These are phyloP conservation scores for Podosphaera leucotricha DNA, from an alignment of 2,329 filamentous ascomycete species.

Conservation along the genomic window DNA sequence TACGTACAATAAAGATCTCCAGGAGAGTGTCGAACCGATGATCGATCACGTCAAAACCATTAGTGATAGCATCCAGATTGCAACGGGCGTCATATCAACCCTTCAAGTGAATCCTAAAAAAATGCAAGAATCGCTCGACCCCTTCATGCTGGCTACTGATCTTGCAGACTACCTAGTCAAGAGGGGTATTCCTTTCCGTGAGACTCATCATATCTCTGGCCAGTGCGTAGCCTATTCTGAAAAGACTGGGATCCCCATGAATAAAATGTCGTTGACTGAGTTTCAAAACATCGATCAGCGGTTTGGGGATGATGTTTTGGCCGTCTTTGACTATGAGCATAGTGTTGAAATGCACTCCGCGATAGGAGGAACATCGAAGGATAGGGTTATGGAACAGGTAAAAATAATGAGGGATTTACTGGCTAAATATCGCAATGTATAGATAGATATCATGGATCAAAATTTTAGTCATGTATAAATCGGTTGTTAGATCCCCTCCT, in stretches of 20 bases:
- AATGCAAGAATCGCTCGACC: slow-evolving; percentile 58
- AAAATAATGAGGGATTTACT: slow-evolving; percentile 21
- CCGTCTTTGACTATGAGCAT: slow-evolving; percentile 57
- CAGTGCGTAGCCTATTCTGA: slow-evolving; percentile 51
- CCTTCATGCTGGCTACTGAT: slow-evolving; percentile 61
- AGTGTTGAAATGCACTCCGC: slow-evolving; percentile 60
- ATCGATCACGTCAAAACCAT: slow-evolving; percentile 67
- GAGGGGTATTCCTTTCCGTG: slow-evolving; percentile 47
- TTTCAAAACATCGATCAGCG: slow-evolving; percentile 42
- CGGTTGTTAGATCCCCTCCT: no score
- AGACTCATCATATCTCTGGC: slow-evolving; percentile 59
- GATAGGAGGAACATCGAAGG: slow-evolving; percentile 55
- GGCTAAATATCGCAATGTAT: not conserved
- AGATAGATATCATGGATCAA: no score
- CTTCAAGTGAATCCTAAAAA: slow-evolving; percentile 44
- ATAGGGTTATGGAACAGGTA: slow-evolving; percentile 40
- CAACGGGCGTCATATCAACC: slow-evolving; percentile 56
- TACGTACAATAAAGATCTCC: slow-evolving; percentile 82
- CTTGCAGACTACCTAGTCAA: slow-evolving; percentile 29
- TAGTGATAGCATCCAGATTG: slow-evolving; percentile 59
- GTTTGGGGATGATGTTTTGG: slow-evolving; percentile 46
- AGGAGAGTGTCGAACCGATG: slow-evolving; percentile 70
- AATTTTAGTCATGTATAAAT: no score
- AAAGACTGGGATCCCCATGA: slow-evolving; percentile 40
- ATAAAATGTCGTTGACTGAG: slow-evolving; percentile 41